Evolutionary conservation across 257 asterid genomes (phyloP).

Genomic region (Primulina huaijiensis): DNA sequence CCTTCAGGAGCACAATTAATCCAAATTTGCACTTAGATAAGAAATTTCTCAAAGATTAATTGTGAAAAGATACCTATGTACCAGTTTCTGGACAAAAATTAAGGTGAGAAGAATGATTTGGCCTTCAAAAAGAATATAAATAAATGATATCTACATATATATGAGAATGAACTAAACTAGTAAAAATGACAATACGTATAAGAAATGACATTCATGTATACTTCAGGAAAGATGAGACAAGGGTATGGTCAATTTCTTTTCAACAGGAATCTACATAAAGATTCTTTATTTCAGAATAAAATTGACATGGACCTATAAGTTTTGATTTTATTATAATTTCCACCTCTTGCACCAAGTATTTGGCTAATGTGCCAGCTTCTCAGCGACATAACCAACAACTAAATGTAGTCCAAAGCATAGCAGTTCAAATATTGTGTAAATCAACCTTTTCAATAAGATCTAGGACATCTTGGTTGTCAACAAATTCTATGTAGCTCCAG

Average conservation of each 20-base stretch:
- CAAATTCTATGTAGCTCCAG: conserved; percentile 98
- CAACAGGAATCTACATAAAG: not conserved
- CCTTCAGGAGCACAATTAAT: conserved; percentile 6
- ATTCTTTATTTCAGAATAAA: conserved; percentile 5
- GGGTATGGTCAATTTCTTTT: not conserved
- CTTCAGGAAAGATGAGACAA: no score
- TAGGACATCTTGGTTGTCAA: conserved; percentile 94
- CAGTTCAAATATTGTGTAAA: conserved; percentile 15
- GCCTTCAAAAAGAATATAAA: not conserved
- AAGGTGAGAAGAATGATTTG: not conserved
- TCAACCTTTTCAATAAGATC: conserved; percentile 97
- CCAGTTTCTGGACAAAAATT: conserved; percentile 18
- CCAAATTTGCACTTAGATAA: not conserved
- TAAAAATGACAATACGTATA: not conserved
- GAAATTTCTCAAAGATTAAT: conserved; percentile 12
- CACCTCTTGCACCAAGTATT: conserved; percentile 6
- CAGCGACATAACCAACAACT: conserved; percentile 11
- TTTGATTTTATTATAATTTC: not conserved
- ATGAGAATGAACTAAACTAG: not conserved
- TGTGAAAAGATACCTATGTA: not conserved
- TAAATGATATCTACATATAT: not conserved
- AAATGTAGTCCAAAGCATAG: conserved; percentile 10
- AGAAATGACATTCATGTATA: conserved; percentile 3
- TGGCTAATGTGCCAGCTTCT: not conserved
- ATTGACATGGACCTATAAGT: not conserved